phyloP scores from a whole-genome alignment of 768 basidiomycete genomes.

The Atractiella rhizophila region DNA sequence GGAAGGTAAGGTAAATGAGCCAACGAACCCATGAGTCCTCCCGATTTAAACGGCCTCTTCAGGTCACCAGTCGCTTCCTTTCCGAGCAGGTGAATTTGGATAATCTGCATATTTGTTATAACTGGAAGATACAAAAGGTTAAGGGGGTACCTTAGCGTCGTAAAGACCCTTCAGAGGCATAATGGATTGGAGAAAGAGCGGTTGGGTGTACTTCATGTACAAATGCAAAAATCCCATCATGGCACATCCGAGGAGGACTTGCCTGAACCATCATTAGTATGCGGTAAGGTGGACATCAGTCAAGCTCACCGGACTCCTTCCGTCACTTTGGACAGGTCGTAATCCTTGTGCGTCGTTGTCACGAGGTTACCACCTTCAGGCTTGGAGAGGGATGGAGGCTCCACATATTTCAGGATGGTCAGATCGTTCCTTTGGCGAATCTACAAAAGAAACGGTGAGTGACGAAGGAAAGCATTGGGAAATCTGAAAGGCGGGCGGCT shows the following conservation, averaged over 20 bases:
- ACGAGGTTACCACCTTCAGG: slow-evolving; percentile 44
- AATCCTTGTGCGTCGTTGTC: slow-evolving; percentile 77
- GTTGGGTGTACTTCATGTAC: slow-evolving; percentile 87
- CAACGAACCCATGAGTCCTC: too few relatives aligned
- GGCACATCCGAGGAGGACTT: too few relatives aligned
- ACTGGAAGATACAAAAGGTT: neutral
- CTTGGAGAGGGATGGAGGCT: too few relatives aligned
- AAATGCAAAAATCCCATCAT: slow-evolving; percentile 78
- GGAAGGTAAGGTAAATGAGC: too few relatives aligned
- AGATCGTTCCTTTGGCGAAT: slow-evolving; percentile 86
- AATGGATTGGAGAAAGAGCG: slow-evolving; percentile 75
- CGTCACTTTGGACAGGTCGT: slow-evolving; percentile 64
- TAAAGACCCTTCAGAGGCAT: slow-evolving; percentile 77
- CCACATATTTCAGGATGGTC: slow-evolving; percentile 86
- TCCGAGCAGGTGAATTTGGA: too few relatives aligned
- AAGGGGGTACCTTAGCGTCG: slow-evolving; percentile 42
- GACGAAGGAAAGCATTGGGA: too few relatives aligned
- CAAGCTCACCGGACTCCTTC: slow-evolving; percentile 31
- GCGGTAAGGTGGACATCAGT: too few relatives aligned
- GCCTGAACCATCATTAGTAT: too few relatives aligned
- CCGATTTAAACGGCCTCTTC: too few relatives aligned
- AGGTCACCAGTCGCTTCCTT: too few relatives aligned
- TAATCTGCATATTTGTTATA: neutral
- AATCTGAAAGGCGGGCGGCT: too few relatives aligned
- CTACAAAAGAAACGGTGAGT: too few relatives aligned